phyloP scores from a whole-genome alignment of 2,329 filamentous ascomycete genomes.

The Penicillium sp. region DNA sequence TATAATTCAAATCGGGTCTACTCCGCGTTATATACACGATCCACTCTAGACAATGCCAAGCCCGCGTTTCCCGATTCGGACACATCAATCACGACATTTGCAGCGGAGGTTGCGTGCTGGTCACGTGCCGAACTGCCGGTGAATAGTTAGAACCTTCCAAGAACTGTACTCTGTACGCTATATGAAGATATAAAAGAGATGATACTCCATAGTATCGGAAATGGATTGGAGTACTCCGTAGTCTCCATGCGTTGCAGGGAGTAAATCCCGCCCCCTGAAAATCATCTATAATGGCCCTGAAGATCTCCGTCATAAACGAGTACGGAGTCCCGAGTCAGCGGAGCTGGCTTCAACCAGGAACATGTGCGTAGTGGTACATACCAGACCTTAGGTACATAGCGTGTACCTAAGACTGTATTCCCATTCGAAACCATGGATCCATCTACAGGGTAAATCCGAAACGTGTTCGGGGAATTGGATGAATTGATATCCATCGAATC shows the following conservation, averaged over 20 bases:
- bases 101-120: slow-evolving; percentile 23
- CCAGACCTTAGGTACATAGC: too few species aligned
- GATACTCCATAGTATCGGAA: neutral
- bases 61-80: slow-evolving; percentile 4
- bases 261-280: slow-evolving; percentile 22
- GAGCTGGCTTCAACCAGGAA: neutral
- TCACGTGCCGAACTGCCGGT: slow-evolving; percentile 17
- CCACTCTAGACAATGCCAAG: slow-evolving; percentile 4
- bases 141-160: neutral
- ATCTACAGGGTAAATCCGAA: neutral
- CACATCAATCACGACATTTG: slow-evolving; percentile 19
- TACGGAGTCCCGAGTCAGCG: slow-evolving; percentile 7
- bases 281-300: slow-evolving; percentile 6
- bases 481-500: slow-evolving; percentile 6
- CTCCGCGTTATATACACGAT: neutral
- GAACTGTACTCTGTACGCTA: too few species aligned
- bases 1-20: neutral
- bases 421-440: neutral
- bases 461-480: neutral
- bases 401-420: neutral
- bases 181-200: neutral
- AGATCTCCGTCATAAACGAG: slow-evolving; percentile 19
- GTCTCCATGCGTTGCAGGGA: neutral
- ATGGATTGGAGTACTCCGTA: neutral
- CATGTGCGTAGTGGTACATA: neutral